Percentiles rank a stretch among this genome's conserved stretches.
These are phyloP conservation scores for Starmerella asiatica DNA, from an alignment of 805 yeast genomes.

Conservation along the genomic window DNA sequence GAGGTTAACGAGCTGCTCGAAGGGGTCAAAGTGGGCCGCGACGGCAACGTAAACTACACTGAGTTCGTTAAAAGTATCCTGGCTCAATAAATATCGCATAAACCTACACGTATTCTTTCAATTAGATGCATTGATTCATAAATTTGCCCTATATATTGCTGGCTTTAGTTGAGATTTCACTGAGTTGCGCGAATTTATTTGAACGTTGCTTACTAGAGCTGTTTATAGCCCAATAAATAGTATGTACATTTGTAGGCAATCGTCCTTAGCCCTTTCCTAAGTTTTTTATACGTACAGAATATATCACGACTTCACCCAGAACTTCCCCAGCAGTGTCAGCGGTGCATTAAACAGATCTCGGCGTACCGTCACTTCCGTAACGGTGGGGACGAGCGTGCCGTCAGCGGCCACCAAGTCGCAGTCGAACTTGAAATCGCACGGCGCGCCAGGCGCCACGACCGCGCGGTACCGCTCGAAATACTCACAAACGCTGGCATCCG, in stretches of 20 bases:
- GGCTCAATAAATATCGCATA: conserved; percentile 57
- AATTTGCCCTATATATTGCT: too few species aligned
- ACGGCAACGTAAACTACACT: conserved; percentile 88
- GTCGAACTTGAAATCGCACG: conserved; percentile 77
- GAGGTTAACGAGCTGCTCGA: conserved; percentile 94
- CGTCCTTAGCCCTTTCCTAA: too few species aligned
- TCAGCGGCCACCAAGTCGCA: conserved; percentile 51
- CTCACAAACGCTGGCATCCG: conserved; percentile 72
- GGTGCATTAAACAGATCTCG: conserved; percentile 95
- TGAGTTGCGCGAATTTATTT: too few species aligned
- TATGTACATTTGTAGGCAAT: too few species aligned
- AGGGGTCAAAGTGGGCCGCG: conserved; percentile 86
- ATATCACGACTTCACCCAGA: conserved; percentile 34
- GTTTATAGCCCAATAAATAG: too few species aligned
- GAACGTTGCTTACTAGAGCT: too few species aligned
- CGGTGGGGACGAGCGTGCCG: conserved; percentile 43
- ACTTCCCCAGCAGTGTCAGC: conserved; percentile 90
- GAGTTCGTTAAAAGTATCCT: conserved; percentile 83
- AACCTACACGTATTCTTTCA: too few species aligned
- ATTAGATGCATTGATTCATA: too few species aligned
- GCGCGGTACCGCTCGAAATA: conserved; percentile 75
- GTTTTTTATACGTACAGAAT: too few species aligned
- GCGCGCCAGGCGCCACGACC: conserved; percentile 80
- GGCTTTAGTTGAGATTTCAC: too few species aligned
- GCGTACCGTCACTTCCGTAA: conserved; percentile 84